Percentiles rank a stretch among this genome's conserved stretches.
Evolutionary conservation across 2,329 filamentous ascomycete genomes (phyloP).

Genomic region (Fusarium sp.): DNA sequence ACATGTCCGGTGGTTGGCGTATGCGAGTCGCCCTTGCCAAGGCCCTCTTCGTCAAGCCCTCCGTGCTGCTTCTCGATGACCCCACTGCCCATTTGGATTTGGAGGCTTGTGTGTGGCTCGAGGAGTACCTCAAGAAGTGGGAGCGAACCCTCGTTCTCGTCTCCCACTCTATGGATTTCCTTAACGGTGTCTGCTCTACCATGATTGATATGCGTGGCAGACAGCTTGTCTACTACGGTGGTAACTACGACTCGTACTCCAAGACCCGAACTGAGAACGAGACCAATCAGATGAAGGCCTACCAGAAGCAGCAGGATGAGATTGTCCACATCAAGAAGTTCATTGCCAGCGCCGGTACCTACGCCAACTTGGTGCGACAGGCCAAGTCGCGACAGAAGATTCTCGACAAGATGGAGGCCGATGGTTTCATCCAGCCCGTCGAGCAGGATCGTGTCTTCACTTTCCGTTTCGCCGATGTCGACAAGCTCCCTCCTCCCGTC

Average conservation of each 20-base stretch:
- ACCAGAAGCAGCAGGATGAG: slow-evolving; percentile 99
- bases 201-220: slow-evolving; percentile 98
- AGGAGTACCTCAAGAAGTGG: slow-evolving; percentile 99
- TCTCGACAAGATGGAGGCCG: slow-evolving; percentile 99
- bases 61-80: slow-evolving; percentile 94
- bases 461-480: slow-evolving; percentile 98
- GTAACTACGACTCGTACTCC: slow-evolving; percentile 98
- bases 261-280: slow-evolving; percentile 97
- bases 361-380: slow-evolving; percentile 98
- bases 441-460: slow-evolving; percentile 88
- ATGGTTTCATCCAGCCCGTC: slow-evolving; percentile 97
- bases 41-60: slow-evolving; percentile 98
- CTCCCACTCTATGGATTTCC: slow-evolving; percentile 98
- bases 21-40: slow-evolving; percentile 99
- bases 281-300: slow-evolving; percentile 98
- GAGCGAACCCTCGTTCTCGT: slow-evolving; percentile 96
- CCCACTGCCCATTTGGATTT: slow-evolving; percentile 99
- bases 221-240: slow-evolving; percentile 95
- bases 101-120: slow-evolving; percentile 99
- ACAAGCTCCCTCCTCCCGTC: slow-evolving; percentile 98
- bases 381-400: slow-evolving; percentile 99
- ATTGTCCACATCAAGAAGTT: slow-evolving; percentile 99
- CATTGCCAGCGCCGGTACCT: slow-evolving; percentile 99
- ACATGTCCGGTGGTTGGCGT: slow-evolving; percentile 99
- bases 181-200: slow-evolving; percentile 97